Evolutionary conservation across 2,329 filamentous ascomycete species (phyloP).

Genomic region (Setomelanomma holmii): DNA sequence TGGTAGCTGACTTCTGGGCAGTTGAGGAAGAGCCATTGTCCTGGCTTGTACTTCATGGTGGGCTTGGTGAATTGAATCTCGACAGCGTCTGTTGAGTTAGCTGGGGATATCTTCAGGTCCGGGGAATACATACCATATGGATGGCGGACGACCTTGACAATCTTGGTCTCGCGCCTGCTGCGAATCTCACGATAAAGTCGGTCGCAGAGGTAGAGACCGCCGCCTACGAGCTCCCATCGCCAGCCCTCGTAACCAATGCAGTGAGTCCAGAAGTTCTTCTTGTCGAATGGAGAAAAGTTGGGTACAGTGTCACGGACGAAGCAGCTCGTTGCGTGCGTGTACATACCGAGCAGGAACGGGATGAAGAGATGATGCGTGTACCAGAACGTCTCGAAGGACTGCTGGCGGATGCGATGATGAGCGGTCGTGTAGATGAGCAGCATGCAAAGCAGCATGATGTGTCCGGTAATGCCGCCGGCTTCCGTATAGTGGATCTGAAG

Average conservation of each 20-base stretch:
- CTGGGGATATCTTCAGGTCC: not conserved
- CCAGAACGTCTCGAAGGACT: conserved; percentile 99
- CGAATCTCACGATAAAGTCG: conserved; percentile 91
- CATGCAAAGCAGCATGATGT: conserved; percentile 99
- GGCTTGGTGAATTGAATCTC: conserved; percentile 98
- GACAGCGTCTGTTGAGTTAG: conserved; percentile 73
- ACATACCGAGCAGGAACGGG: conserved; percentile 90
- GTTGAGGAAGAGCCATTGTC: conserved; percentile 97
- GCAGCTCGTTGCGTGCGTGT: conserved; percentile 94
- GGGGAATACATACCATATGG: conserved; percentile 72
- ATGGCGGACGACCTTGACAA: conserved; percentile 92
- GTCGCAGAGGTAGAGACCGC: conserved; percentile 84
- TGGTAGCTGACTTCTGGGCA: conserved; percentile 85
- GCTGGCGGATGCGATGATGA: conserved; percentile 90
- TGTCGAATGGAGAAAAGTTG: conserved; percentile 83
- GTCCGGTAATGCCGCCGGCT: conserved; percentile 90
- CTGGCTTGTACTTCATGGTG: conserved; percentile 96
- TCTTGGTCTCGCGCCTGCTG: conserved; percentile 81
- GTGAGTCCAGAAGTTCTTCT: conserved; percentile 82
- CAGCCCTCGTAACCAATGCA: conserved; percentile 96
- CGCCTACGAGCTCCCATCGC: conserved; percentile 93
- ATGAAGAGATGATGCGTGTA: conserved; percentile 99
- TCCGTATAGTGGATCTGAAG: conserved; percentile 91
- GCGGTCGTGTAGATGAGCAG: conserved; percentile 96
- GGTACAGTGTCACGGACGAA: conserved; percentile 85